Evolutionary conservation across 2,329 filamentous ascomycete genomes (phyloP), one percentile per base, ranked within the genome.

Genomic region (Alternaria gansuensis): DNA sequence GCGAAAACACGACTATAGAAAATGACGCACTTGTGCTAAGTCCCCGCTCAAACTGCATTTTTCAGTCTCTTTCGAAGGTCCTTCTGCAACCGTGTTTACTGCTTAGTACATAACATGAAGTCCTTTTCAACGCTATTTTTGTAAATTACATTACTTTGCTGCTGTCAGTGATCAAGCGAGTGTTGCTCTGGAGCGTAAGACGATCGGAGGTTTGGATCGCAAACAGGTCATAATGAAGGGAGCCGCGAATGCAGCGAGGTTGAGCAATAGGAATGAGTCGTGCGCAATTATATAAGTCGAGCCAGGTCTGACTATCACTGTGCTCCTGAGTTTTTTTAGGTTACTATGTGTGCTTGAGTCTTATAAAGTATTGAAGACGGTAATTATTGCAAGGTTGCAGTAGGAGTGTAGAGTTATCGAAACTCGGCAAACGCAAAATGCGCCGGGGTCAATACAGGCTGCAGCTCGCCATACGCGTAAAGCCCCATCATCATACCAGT

Each of bases 401-500:
- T 11, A 13, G 11, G 9, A 29, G 17, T 4, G 14, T 17, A 9
- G 7, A 4, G 3, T 23, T 60, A 54, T 14, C 49, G 40, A 46
- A 68, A 65, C n/a, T 57, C 26, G 6, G 65, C 63, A 33, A 65
- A 64, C 9, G 48, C 57, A 61, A 82, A 82, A 50, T 82, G 79
- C 0, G 80, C 80, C 1, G 80, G 79, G 3, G 62, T 66, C 7
- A 80, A 65, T 34, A 77, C 80, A 17, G 73, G 69, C 52, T 82
- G 75, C 17, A 76, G 64, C 39, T 80, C 75, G 4, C 79, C 80
- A 63, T 78, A 80, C 1, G 78, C 71, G 65, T 82, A 82, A 11
- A 82, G n/a, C 0, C 81, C 80, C 46, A 82, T 64, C 79, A 82
- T 81, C 70, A 79, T 78, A 0, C 80, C 80, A 1, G 80, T 81